These are phyloP conservation scores for Yamadazyma phyllophila DNA, from an alignment of 805 yeast genomes.

Conservation along the genomic window DNA sequence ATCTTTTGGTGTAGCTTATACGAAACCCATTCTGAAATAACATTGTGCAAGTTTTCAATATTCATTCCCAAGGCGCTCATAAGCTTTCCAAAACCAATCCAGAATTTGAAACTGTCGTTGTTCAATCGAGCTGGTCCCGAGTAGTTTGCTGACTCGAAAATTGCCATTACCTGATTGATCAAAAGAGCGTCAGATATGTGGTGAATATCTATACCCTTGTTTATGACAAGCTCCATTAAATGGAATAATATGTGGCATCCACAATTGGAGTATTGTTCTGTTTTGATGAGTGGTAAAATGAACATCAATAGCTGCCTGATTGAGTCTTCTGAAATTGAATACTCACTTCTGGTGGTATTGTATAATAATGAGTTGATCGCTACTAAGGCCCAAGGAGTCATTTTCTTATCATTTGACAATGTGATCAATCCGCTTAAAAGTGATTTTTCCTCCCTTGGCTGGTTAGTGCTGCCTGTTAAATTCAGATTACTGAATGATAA, in stretches of 20 bases:
- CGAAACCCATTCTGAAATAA: constrained; percentile 50
- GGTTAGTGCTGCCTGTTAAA: background rate
- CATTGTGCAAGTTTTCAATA: constrained; percentile 21
- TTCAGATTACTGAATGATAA: background rate
- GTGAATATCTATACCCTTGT: background rate
- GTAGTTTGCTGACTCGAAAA: constrained; percentile 53
- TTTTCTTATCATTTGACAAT: constrained; percentile 1
- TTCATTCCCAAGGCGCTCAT: constrained; percentile 22
- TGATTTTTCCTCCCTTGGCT: background rate
- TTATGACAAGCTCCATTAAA: constrained; percentile 1
- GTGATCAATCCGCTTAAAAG: background rate
- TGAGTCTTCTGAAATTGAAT: background rate
- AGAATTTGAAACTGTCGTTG: constrained; percentile 50
- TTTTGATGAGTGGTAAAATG: constrained; percentile 9
- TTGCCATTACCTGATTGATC: constrained; percentile 45
- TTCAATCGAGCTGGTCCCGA: constrained; percentile 57
- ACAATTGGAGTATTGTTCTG: constrained; percentile 4
- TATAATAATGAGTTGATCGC: constrained; percentile 9
- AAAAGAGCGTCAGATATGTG: constrained; percentile 36
- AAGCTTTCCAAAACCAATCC: constrained; percentile 32
- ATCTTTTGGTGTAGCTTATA: constrained; percentile 41
- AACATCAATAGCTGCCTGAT: constrained; percentile 5
- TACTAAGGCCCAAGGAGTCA: constrained; percentile 8
- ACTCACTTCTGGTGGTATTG: background rate
- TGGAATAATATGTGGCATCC: constrained; percentile 3